phyloP scores from a whole-genome alignment of 225 moss, liverwort and hornwort genomes.

The Rhytidiadelphus loreus region DNA sequence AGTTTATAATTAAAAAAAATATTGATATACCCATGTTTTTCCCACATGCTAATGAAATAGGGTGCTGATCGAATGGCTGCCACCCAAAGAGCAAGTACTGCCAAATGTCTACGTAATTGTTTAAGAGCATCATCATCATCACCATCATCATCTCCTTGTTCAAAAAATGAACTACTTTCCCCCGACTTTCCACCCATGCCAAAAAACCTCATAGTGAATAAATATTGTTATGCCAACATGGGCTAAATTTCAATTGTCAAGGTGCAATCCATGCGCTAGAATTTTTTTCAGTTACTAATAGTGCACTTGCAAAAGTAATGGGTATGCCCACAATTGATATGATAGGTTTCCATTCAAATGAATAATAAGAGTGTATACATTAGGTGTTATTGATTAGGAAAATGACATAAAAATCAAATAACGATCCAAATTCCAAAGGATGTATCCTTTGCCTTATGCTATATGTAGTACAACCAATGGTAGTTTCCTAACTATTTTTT shows the following conservation, averaged over 20 bases:
- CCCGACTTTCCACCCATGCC: background rate
- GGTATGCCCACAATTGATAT: background rate
- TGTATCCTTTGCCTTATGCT: background rate
- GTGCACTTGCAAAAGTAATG: background rate
- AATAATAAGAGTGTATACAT: background rate
- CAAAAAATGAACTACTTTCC: background rate
- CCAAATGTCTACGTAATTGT: slow-evolving; percentile 25
- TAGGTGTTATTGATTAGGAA: background rate
- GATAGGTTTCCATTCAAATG: background rate
- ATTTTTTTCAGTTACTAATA: background rate
- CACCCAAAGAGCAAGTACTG: slow-evolving; percentile 33
- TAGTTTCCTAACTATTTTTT: background rate
- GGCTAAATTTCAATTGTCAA: background rate
- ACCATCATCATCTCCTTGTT: background rate
- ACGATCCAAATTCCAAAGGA: background rate
- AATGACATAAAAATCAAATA: background rate
- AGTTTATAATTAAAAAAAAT: background rate
- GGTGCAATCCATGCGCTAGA: fast-evolving
- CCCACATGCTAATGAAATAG: slow-evolving; percentile 28
- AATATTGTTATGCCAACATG: background rate
- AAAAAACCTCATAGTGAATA: slow-evolving; percentile 12
- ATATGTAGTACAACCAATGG: background rate
- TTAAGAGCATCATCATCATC: slow-evolving; percentile 34
- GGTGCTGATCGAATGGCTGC: slow-evolving; percentile 45
- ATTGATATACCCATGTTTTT: slow-evolving; percentile 3